Base-by-base conservation (phyloP, 495 filamentous ascomycete species). In the Pyrenula aspistea region DNA sequence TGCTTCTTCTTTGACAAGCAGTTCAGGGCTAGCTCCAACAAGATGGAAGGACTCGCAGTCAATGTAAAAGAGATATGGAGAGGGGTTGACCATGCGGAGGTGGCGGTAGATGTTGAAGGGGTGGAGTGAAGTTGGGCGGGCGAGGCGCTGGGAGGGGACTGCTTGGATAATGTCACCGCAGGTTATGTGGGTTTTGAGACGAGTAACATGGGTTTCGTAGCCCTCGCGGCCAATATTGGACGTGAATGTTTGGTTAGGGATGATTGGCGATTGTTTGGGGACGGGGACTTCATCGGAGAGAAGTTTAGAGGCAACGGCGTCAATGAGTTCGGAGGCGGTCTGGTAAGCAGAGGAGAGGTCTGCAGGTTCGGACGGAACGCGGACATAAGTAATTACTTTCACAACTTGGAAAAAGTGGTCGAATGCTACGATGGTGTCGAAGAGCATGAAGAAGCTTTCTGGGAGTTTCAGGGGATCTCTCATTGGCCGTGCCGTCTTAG, bases 91-190 rank as follows among this genome's bases (percentile, higher is more conserved):
- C 10, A 87, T 94, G 62, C 93, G 89, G 25, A 98, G 79, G 65
- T 94, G 89, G 47, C 91, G 87, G 80, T 97, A 98, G 69, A 98
- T 91, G 76, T 98, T 98, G 77, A 95, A 98, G 0, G 93, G 91
- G 67, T 97, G 93, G 22, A 98, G 77, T 47, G 80, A 79, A 12
- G 93, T 98, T 21, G 91, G 89, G 12, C 93, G 81, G 0, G 91
- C 86, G 64, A 96, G 84, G 49, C 93, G 83, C 71, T 98, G 93
- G 24, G 90, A 95, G 1, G 93, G 93, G 1, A 97, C 93, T 0
- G 90, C 88, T 68, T 98, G 93, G 74, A 98, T 96, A 66, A 98
- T 96, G 74, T 96, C 88, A 53, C 93, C 93, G 52, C 81, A 79
- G 61, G 78, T 75, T 61, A 98, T 97, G 74, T 96, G 92, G 62